These are phyloP conservation scores for Apiospora kogelbergensis DNA, from an alignment of 2,329 filamentous ascomycete genomes.

Conservation along the genomic window DNA sequence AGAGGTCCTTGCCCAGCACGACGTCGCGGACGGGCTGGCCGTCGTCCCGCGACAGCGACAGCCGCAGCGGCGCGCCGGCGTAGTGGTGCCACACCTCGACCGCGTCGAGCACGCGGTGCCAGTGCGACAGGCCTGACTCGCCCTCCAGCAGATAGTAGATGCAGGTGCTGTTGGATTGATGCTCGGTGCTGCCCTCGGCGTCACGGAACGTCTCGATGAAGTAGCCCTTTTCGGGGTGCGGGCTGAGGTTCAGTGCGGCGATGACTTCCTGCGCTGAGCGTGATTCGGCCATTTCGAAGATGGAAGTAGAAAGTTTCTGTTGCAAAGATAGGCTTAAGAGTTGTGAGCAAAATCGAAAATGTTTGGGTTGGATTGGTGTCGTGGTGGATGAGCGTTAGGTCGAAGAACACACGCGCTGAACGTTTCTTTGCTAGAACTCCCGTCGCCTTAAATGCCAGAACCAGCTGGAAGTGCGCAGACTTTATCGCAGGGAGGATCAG, in stretches of 20 bases:
- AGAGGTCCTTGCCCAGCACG: conserved; percentile 43
- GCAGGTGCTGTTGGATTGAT: conserved; percentile 46
- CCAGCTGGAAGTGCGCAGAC: too few relatives aligned
- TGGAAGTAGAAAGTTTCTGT: too few relatives aligned
- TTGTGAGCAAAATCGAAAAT: too few relatives aligned
- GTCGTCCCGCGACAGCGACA: conserved; percentile 45
- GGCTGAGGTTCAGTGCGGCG: conserved; percentile 39
- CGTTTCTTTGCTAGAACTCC: too few relatives aligned
- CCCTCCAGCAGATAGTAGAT: conserved; percentile 53
- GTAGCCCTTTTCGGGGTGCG: conserved; percentile 51
- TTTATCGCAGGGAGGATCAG: too few relatives aligned
- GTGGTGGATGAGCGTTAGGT: too few relatives aligned
- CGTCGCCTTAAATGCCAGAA: too few relatives aligned
- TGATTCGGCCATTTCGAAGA: not conserved
- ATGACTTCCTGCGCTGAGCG: conserved; percentile 46
- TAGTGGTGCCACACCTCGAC: conserved; percentile 56
- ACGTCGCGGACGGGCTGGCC: conserved; percentile 35
- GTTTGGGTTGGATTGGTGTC: too few relatives aligned
- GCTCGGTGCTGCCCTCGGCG: conserved; percentile 19
- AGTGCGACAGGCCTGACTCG: conserved; percentile 40
- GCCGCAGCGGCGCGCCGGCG: conserved; percentile 47
- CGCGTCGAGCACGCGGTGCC: conserved; percentile 49
- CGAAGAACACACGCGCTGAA: too few relatives aligned
- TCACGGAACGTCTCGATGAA: conserved; percentile 49
- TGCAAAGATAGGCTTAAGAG: too few relatives aligned